Evolutionary conservation across 768 basidiomycete species (phyloP), one percentile per base, ranked within the genome.

Genomic region (Pleurotus sapidus): DNA sequence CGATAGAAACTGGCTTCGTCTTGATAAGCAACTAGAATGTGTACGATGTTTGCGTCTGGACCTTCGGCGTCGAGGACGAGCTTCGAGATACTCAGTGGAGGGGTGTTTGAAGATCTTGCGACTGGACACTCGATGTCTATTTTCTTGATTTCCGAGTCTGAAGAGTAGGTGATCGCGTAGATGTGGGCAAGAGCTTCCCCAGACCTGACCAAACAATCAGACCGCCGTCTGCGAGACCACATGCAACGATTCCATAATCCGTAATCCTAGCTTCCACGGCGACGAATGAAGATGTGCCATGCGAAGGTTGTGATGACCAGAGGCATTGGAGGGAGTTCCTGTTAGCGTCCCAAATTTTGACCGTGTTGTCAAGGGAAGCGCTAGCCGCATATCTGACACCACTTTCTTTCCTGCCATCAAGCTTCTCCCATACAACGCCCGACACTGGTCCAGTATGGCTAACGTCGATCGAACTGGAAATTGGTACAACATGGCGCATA

Each of bases 311-410:
- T 17, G 85, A 89, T 1, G 83, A 79, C 90, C 89, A 93, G 18
- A 87, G 51, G 58, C 85, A 86, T n/a, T 59, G 62, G 12, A 83
- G 67, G 4, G 51, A 9, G 39, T 40, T 53, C 3, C 70, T 71
- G 61, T 77, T 81, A 14, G 78, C 70, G 57, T 87, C 80, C 92
- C 92, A 93, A 2, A 94, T 60, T 66, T 92, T 93, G 61, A 90
- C 77, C 20, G 73, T 70, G 0, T 89, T 89, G 61, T 93, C 89
- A 1, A 72, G 65, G 4, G 81, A 84, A 1, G 74, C 84, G 4
- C 84, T 87, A 38, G 83, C 69, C 39, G 84, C 77, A 1, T 24
- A 39, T n/a, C 34, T 23, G 9, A 27, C 11, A 20, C 48, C 63
- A 60, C 3, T 56, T 49, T 40, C 57, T 49, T 40, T 14, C 61